phyloP scores from a whole-genome alignment of 1,284 basidiomycete species.

The Vanrija humicola region DNA sequence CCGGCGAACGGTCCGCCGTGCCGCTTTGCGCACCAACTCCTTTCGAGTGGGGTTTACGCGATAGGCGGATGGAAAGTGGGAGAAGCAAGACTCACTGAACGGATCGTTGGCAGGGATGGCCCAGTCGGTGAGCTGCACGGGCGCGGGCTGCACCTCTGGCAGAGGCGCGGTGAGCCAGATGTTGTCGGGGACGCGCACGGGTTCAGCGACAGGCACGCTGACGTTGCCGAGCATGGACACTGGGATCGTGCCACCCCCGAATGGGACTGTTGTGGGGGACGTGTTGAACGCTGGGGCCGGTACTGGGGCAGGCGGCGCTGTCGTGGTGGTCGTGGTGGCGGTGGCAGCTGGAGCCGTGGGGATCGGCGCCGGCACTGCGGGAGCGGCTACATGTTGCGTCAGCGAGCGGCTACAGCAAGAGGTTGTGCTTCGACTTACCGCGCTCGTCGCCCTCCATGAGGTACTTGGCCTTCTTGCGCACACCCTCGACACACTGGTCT shows the following conservation, averaged over 20 bases:
- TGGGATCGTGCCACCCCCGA: conserved; percentile 10
- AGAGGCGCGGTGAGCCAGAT: conserved; percentile 24
- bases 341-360: neutral
- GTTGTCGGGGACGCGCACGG: conserved; percentile 19
- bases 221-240: conserved; percentile 13
- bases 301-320: conserved; percentile 7
- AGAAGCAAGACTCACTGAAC: conserved; percentile 13
- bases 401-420: neutral
- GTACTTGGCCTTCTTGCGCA: conserved; percentile 97
- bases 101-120: conserved; percentile 11
- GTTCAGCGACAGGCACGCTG: conserved; percentile 5
- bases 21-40: too few relatives aligned
- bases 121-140: conserved; percentile 12
- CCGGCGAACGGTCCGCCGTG: too few relatives aligned
- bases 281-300: conserved; percentile 2
- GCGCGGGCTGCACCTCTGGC: conserved; percentile 11
- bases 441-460: conserved; percentile 87
- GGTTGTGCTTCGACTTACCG: conserved; percentile 55
- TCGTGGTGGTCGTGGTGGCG: conserved; percentile 4
- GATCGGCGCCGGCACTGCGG: neutral
- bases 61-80: neutral
- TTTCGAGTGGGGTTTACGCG: too few relatives aligned
- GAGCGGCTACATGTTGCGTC: neutral
- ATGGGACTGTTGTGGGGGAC: conserved; percentile 2
- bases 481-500: conserved; percentile 84